Evolutionary conservation across 78 protist species (phyloP), one percentile per base, ranked within the genome.

Genomic region (Mastigamoeba balamuthi): DNA sequence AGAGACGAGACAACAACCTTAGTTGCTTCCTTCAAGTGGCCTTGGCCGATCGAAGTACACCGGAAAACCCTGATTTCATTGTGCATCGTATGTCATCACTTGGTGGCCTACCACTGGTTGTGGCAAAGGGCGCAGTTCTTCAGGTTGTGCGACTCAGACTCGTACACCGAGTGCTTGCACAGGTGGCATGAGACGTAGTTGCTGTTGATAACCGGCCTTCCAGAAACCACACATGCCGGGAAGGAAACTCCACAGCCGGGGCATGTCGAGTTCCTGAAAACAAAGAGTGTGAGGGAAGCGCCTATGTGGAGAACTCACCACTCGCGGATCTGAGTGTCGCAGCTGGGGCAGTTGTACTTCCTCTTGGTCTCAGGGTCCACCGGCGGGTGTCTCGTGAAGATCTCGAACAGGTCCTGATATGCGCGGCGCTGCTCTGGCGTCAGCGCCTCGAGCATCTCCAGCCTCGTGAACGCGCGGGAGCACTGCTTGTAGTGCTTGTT

Each of bases 381-480:
- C 27, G 41, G 66, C 10, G 76, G 83, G 78, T 73, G 71, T 9
- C 75, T 69, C 30, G 75, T 70, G 74, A 84, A 84, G 76, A 84
- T 73, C 25, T 69, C 36, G 52, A 78, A 7, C 17, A 83, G 63
- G 41, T 65, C 48, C 52, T 75, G 69, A 29, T 42, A 74, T 2
- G 2, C 25, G 36, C 29, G 30, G 29, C 72, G 37, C 27, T 27
- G 4, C 48, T 2, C 33, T 0, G n/a, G 30, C 2, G 66, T 48
- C 17, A 40, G 53, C 8, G 8, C 73, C 69, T 69, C 85, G 3
- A 88, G n/a, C 9, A 52, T 5, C 77, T 90, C 89, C 37, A 90
- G 78, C 64, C 63, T 23, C 44, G 75, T 73, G 66, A 90, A 77
- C 3, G 94, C 94, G 10, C 23, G 2, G n/a, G 91, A 82, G 70